Conservation (phyloP, 2,329 filamentous ascomycete genomes). For the Penicillium capsulatum region DNA sequence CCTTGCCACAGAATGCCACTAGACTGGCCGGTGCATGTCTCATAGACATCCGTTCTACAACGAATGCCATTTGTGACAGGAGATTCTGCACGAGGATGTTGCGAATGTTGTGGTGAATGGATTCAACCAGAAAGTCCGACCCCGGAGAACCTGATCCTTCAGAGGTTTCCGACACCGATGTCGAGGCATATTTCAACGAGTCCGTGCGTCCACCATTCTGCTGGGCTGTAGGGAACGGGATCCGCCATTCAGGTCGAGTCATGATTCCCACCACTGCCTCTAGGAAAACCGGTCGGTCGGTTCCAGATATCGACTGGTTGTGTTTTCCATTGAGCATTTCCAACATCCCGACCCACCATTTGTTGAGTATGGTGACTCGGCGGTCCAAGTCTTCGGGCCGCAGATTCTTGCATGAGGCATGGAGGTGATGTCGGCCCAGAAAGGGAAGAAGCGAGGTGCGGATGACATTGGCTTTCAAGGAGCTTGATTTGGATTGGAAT, state of each 20-base stretch:
- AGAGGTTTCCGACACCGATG: conserved; percentile 53
- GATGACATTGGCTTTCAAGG: conserved; percentile 71
- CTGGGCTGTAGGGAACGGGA: conserved; percentile 60
- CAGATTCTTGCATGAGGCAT: conserved; percentile 62
- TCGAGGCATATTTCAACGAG: conserved; percentile 38
- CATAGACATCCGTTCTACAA: conserved; percentile 83
- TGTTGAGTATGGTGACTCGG: conserved; percentile 73
- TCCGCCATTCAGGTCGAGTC: conserved; percentile 83
- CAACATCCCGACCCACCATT: conserved; percentile 82
- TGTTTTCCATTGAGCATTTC: conserved; percentile 75
- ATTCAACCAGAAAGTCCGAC: conserved; percentile 66
- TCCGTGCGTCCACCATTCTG: conserved; percentile 37
- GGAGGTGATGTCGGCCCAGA: conserved; percentile 63
- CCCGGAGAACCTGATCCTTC: conserved; percentile 52
- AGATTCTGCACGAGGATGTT: conserved; percentile 83
- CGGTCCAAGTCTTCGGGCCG: conserved; percentile 79
- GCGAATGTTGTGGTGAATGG: conserved; percentile 80
- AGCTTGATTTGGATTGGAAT: conserved; percentile 69
- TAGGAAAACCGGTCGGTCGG: conserved; percentile 75
- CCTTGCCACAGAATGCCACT: conserved; percentile 84
- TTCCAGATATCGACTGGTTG: conserved; percentile 72
- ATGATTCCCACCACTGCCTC: conserved; percentile 78
- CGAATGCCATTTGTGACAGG: conserved; percentile 75
- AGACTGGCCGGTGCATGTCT: conserved; percentile 66
- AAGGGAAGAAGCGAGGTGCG: conserved; percentile 72